A percentile compares a stretch with the other conserved stretches of the same genome.
Evolutionary conservation across 1,139 yeast genomes (phyloP).

Genomic region (Casaregolazyma lundiana): DNA sequence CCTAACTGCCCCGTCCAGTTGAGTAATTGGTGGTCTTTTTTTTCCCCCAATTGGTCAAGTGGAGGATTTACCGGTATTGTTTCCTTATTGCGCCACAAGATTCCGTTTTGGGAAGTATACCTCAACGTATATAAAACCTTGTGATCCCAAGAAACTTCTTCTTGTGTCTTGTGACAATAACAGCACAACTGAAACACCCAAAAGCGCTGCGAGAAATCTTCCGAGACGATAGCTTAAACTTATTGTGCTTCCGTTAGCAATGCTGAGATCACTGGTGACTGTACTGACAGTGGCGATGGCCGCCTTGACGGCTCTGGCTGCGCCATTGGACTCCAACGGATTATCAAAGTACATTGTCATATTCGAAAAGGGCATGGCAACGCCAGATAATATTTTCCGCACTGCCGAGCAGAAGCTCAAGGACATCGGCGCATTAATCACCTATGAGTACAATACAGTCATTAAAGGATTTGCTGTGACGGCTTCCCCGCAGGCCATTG

Average conservation of each 20-base stretch:
- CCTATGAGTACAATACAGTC: conserved; percentile 39
- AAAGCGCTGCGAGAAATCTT: background rate
- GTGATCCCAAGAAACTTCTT: background rate
- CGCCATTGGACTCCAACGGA: conserved; percentile 8
- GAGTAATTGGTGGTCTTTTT: too few species aligned
- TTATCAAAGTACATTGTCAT: conserved; percentile 30
- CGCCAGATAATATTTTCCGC: conserved; percentile 33
- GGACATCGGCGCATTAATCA: conserved; percentile 36
- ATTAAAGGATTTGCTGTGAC: conserved; percentile 40
- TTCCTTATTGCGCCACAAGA: background rate
- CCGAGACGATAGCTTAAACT: too few species aligned
- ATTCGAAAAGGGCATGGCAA: conserved; percentile 33
- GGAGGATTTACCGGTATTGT: background rate
- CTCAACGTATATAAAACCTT: background rate
- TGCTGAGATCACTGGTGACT: background rate
- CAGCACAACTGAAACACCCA: too few species aligned
- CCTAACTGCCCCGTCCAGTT: too few species aligned
- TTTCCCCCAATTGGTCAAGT: background rate
- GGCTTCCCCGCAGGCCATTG: conserved; percentile 28
- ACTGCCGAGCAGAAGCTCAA: conserved; percentile 31
- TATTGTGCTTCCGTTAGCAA: background rate
- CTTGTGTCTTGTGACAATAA: background rate
- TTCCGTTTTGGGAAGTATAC: background rate
- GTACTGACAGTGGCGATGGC: background rate
- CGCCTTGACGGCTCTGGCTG: conserved; percentile 4